Evolutionary conservation across 176 grass and related monocot genomes (phyloP), one percentile per base, ranked within the genome.

Genomic region (Carex parvula): DNA sequence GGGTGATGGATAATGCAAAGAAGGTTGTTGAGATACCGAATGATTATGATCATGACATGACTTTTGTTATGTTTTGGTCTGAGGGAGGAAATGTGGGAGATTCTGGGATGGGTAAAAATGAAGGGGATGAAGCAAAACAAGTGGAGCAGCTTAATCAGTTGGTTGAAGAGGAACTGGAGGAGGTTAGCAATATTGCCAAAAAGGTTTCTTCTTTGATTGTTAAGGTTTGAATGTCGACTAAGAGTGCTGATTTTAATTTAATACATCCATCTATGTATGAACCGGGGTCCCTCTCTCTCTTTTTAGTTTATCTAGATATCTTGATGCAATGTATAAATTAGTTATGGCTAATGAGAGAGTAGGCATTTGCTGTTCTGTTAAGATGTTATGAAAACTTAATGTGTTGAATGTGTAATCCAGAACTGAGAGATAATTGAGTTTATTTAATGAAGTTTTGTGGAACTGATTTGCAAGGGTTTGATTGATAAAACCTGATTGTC

Each of bases 131-230:
- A 10, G 55, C 71, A 64, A 87, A 86, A 3, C 92, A 94, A 87
- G 95, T 90, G 55, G 32, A 90, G 83, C 95, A 98, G 84, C 62
- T 98, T 54, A 98, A 91, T 35, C 84, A 91, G 52, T 84, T 98
- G 52, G 89, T 94, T 10, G 85, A 90, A 10, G 91, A 63, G 58
- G 86, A 91, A 81, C 87, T 94, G 52, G 91, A 94, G 26, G 95
- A 93, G 58, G 90, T 98, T 26, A 39, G 60, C 22, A 88, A 88
- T 65, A 82, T 91, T 3, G 89, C 89, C 0, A 90, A 86, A 57
- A 98, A 94, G 48, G 92, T 93, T 56, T 68, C 56, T 32, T 85
- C 54, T 46, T 82, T 82, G 80, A 65, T 67, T 68, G 15, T 44
- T 32, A 8, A 65, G 60, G 62, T 71, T 79, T 85, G 81, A 87